These are phyloP conservation scores for Trifolium dubium DNA, from an alignment of 306 rosid species.

Conservation along the genomic window DNA sequence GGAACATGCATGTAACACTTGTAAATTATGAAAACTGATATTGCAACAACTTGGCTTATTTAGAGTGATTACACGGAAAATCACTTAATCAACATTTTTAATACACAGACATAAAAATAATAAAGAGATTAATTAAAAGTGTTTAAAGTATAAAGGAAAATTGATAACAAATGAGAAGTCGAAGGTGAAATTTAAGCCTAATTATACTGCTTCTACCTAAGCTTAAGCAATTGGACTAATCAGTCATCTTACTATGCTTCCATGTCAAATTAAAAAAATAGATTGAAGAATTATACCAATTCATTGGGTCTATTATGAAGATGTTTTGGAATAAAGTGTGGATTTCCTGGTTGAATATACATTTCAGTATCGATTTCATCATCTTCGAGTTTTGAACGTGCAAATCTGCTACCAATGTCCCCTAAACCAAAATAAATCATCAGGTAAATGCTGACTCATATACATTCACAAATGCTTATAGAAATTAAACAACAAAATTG, in stretches of 20 bases:
- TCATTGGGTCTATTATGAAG: slow-evolving; percentile 12
- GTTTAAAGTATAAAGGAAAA: too few species aligned
- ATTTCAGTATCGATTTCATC: slow-evolving; percentile 15
- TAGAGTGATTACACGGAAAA: too few species aligned
- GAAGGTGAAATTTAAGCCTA: too few species aligned
- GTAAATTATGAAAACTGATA: not conserved
- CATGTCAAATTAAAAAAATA: not conserved
- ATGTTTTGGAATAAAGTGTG: slow-evolving; percentile 11
- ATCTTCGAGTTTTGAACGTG: not conserved
- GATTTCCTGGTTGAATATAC: slow-evolving; percentile 30
- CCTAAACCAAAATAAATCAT: slow-evolving; percentile 38
- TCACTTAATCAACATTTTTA: too few species aligned
- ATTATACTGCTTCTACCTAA: too few species aligned
- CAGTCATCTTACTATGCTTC: not conserved
- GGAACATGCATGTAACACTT: not conserved
- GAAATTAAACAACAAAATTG: not conserved
- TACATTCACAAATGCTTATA: not conserved
- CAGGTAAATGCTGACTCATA: not conserved
- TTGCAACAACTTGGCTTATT: not conserved
- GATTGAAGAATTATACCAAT: slow-evolving; percentile 38
- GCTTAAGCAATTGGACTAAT: slow-evolving; percentile 19
- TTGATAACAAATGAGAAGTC: too few species aligned
- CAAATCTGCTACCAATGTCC: not conserved
- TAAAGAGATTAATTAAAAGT: too few species aligned
- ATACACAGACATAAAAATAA: too few species aligned